Evolutionary conservation across 345 rosid genomes (phyloP), one percentile per base, ranked within the genome.

Genomic region (Citrus trifoliata): DNA sequence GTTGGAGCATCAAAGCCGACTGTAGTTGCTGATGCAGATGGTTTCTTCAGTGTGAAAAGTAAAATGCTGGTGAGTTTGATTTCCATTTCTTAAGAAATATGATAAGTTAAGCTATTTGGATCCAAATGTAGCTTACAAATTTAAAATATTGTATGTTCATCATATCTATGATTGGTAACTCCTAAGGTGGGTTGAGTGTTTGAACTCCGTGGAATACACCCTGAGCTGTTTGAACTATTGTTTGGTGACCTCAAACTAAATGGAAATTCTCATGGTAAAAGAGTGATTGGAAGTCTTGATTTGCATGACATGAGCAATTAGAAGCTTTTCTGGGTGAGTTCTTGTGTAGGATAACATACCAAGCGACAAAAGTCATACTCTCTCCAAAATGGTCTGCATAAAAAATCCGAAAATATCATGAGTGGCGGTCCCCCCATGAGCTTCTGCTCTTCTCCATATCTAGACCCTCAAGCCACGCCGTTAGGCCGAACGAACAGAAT

Each of bases 1-100:
- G 99, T 94, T 83, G 97, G 97, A 85, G 98, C 97, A 70, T 93
- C 99, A 76, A 96, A 93, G 76, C 98, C 98, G 37, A 91, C 92
- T 48, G 98, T 89, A 42, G 90, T 93, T 56, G 95, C 99, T 86
- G 95, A 91, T 80, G 82, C 85, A 12, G 98, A 92, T 76, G 97
- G 98, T 40, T 96, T 92, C 89, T 92, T 96, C 90, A 87, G 93
- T 48, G 95, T 96, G 78, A 92, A 88, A 87, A 93, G 87, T 80
- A 88, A 87, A 88, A 93, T 93, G 97, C 87, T 88, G 98, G 98
- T 93, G 78, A 88, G 90, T 84, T 78, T 69, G 46, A 33, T 81
- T 78, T 70, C 22, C 30, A 16, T 64, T 60, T 70, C 22, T 4
- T 33, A 27, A 25, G 65, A 14, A 62, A 7, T 75, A 21, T 24